Evolutionary conservation across 2,329 filamentous ascomycete genomes (phyloP).

Genomic region (Hypocreales sp.): DNA sequence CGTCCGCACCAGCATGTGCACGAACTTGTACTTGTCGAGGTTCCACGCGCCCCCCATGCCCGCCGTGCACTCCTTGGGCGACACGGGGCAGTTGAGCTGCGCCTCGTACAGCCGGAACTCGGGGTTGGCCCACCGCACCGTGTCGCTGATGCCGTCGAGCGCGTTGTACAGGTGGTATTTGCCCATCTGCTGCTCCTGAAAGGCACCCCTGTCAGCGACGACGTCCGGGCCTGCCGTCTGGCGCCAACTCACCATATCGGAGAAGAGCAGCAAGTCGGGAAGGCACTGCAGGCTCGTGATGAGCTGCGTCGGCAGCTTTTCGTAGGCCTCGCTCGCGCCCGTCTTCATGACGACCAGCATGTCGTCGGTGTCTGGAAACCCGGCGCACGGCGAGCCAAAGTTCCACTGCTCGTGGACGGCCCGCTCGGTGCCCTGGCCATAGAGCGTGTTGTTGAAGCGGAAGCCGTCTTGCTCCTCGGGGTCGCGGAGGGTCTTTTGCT

Average conservation of each 20-base stretch:
- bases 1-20: conserved; percentile 40
- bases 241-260: conserved; percentile 25
- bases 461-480: conserved; percentile 16
- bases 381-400: conserved; percentile 20
- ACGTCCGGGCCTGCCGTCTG: background rate
- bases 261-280: conserved; percentile 40
- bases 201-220: background rate
- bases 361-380: conserved; percentile 25
- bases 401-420: conserved; percentile 18
- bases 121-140: conserved; percentile 18
- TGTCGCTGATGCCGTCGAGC: conserved; percentile 21
- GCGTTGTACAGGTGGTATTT: conserved; percentile 26
- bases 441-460: conserved; percentile 11
- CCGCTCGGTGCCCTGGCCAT: conserved; percentile 17
- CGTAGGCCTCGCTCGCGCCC: conserved; percentile 37
- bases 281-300: conserved; percentile 37
- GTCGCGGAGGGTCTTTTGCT: too few relatives aligned
- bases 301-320: conserved; percentile 38
- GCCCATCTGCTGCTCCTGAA: conserved; percentile 34
- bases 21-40: conserved; percentile 46
- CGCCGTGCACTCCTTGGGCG: conserved; percentile 26
- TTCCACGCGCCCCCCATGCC: conserved; percentile 27
- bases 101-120: conserved; percentile 31
- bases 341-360: conserved; percentile 42
- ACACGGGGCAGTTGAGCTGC: conserved; percentile 28